phyloP scores from a whole-genome alignment of 2,329 filamentous ascomycete species.

The Verticillium isaacii region DNA sequence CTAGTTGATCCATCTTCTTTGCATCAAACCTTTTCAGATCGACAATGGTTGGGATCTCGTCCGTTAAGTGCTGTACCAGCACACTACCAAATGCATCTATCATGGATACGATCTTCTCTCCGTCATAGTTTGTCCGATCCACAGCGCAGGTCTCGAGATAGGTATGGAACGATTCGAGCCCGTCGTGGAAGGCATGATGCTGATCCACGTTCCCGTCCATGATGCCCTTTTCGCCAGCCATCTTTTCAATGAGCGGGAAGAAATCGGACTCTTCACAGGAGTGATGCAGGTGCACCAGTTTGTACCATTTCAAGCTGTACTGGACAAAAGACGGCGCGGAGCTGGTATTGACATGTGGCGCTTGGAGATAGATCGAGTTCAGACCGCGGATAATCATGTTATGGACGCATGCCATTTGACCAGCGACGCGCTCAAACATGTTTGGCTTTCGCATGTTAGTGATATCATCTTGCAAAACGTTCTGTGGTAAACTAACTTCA shows the following conservation, averaged over 20 bases:
- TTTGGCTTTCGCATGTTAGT: conserved; percentile 16
- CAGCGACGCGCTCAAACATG: conserved; percentile 19
- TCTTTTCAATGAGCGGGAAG: conserved; percentile 31
- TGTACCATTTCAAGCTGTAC: conserved; percentile 26
- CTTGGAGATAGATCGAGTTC: conserved; percentile 32
- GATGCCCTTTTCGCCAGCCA: conserved; percentile 26
- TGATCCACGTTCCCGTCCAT: conserved; percentile 38
- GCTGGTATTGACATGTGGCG: conserved; percentile 24
- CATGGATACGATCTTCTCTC: conserved; percentile 16
- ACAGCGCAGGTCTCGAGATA: conserved; percentile 17
- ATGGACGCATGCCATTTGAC: conserved; percentile 26
- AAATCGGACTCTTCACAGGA: conserved; percentile 28
- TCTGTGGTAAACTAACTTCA: not conserved
- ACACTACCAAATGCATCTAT: conserved; percentile 24
- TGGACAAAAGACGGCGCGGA: conserved; percentile 27
- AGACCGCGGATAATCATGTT: conserved; percentile 30
- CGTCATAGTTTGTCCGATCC: conserved; percentile 20
- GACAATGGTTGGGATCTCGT: conserved; percentile 25
- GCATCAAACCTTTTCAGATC: conserved; percentile 17
- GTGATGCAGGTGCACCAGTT: conserved; percentile 31
- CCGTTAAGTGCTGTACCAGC: conserved; percentile 23
- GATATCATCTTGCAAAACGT: not conserved
- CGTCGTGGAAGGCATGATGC: conserved; percentile 30
- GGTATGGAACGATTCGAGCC: conserved; percentile 20
- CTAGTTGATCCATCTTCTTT: conserved; percentile 16